Evolutionary conservation across 2,329 filamentous ascomycete genomes (phyloP).

Genomic region (Xylaria sp.): DNA sequence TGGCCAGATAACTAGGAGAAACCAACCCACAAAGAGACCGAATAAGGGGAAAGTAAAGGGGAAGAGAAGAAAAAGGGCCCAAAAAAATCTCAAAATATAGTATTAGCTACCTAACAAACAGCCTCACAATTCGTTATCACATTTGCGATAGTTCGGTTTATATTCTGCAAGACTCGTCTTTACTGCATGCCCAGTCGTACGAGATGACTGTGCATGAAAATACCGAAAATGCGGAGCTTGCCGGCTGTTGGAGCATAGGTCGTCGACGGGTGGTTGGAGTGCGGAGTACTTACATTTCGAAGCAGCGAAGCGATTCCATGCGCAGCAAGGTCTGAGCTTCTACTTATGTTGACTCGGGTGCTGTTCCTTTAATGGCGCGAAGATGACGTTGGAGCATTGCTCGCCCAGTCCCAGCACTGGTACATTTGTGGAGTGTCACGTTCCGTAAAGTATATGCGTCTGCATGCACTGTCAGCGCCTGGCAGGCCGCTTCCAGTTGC

Average conservation of each 20-base stretch:
- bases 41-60: not conserved
- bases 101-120: not conserved
- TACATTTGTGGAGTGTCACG: constrained; percentile 33
- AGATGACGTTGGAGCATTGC: constrained; percentile 27
- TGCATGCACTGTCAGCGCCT: constrained; percentile 22
- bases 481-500: constrained; percentile 10
- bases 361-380: constrained; percentile 11
- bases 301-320: constrained; percentile 13
- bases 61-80: not conserved
- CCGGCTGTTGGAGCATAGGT: constrained; percentile 23
- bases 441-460: constrained; percentile 34
- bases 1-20: not conserved
- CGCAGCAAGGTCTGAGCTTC: constrained; percentile 23
- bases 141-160: not conserved
- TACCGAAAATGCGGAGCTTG: constrained; percentile 11
- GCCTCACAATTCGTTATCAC: not conserved
- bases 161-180: constrained; percentile 3
- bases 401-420: constrained; percentile 11
- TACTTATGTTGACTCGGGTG: constrained; percentile 7
- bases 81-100: too few species aligned
- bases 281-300: constrained; percentile 29
- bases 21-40: not conserved
- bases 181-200: not conserved
- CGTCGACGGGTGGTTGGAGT: constrained; percentile 34
- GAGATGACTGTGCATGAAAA: constrained; percentile 4